Conservation (phyloP, 768 basidiomycete species). For the Termitomyces sp. region DNA sequence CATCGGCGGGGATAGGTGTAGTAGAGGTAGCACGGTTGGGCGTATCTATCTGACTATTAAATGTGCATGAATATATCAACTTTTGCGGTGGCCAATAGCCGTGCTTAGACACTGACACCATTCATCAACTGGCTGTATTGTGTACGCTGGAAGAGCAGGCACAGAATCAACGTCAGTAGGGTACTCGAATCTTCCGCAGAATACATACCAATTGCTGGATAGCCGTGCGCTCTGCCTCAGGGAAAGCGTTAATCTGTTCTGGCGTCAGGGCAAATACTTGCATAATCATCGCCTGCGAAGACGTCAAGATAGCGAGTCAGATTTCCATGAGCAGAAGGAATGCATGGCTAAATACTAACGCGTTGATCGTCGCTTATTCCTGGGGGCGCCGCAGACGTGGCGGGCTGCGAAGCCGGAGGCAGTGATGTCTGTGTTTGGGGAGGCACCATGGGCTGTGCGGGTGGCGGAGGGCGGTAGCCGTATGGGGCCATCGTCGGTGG, state of each 20-base stretch:
- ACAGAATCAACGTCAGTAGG: background rate
- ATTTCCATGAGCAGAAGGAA: constrained; percentile 4
- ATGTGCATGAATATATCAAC: background rate
- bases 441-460: constrained; percentile 22
- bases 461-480: constrained; percentile 25
- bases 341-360: constrained; percentile 15
- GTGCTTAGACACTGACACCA: constrained; percentile 13
- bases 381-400: constrained; percentile 26
- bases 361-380: constrained; percentile 51
- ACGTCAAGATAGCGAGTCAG: background rate
- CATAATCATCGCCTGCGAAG: constrained; percentile 66
- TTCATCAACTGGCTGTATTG: constrained; percentile 37
- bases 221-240: constrained; percentile 71
- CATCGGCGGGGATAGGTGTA: background rate
- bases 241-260: constrained; percentile 79
- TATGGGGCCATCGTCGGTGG: constrained; percentile 29
- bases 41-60: constrained; percentile 1
- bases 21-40: background rate
- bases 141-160: constrained; percentile 22
- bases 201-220: constrained; percentile 70
- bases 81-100: background rate
- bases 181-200: background rate
- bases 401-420: constrained; percentile 22
- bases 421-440: constrained; percentile 20
- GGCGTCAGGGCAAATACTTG: constrained; percentile 80